Evolutionary conservation across 768 basidiomycete genomes (phyloP), one percentile per base, ranked within the genome.

Genomic region (Phanerochaete sordida): DNA sequence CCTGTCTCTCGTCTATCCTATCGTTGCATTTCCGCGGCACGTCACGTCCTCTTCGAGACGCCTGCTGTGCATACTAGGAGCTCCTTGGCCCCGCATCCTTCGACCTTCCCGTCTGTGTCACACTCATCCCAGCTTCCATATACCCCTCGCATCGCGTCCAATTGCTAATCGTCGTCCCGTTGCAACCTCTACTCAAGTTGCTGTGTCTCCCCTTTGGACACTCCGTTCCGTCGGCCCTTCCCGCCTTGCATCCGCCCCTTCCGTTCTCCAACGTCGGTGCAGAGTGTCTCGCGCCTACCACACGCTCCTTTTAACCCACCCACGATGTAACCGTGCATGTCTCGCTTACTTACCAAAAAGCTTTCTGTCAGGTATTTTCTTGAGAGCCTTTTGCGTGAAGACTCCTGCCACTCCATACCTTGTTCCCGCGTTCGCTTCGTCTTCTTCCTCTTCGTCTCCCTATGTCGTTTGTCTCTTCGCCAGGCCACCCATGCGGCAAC

Each of bases 1-100:
- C 61, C 61, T 57, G 60, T 61, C 56, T n/a, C n/a, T 62, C 56
- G 37, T 56, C 60, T 61, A 61, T 57, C 57, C 57, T 33, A 50
- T 58, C 28, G 37, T 54, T 54, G 53, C 53, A 39, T 27, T 26
- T 54, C n/a, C 37, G 37, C 53, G 23, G 53, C 37, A 21, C 8
- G 11, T 24, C 35, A 26, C n/a, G 35, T 37, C 26, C 19, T 19
- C 19, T 16, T n/a, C 3, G 53, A 54, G 35, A n/a, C 35, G 23
- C 53, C 37, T 23, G 33, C 53, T 43, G 53, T 51, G 50, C 50
- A 54, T 33, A 43, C 31, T 54, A 51, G 30, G 53, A 33, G 35
- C 23, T 21, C 23, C 53, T 52, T 54, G 53, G 53, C 24, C 53
- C 43, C 33, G 37, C 33, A 37, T 26, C 33, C 53, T 16, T 39